phyloP scores from a whole-genome alignment of 2,329 filamentous ascomycete species.

The Xylariaceae sp. region DNA sequence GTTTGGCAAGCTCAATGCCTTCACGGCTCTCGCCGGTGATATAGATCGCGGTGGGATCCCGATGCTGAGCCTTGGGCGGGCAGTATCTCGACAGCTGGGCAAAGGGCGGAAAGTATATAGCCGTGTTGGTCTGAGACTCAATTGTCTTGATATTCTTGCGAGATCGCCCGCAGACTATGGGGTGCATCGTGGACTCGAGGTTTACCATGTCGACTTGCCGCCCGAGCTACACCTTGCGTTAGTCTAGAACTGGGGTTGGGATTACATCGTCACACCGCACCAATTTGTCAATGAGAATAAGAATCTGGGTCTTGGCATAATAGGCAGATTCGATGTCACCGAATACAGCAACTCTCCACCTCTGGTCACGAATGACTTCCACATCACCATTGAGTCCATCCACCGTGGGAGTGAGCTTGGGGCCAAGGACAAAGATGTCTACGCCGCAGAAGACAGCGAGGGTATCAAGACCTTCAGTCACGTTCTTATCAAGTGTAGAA shows the following conservation, averaged over 20 bases:
- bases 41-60: slow-evolving; percentile 87
- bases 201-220: slow-evolving; percentile 31
- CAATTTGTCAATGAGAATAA: slow-evolving; percentile 97
- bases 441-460: slow-evolving; percentile 87
- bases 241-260: slow-evolving; percentile 11
- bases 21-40: slow-evolving; percentile 88
- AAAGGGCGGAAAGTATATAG: slow-evolving; percentile 97
- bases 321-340: slow-evolving; percentile 94
- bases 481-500: slow-evolving; percentile 68
- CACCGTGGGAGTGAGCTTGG: slow-evolving; percentile 78
- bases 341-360: slow-evolving; percentile 90
- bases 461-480: slow-evolving; percentile 81
- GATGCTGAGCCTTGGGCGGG: slow-evolving; percentile 74
- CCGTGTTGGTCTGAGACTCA: slow-evolving; percentile 90
- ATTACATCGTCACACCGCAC: slow-evolving; percentile 46
- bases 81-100: slow-evolving; percentile 88
- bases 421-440: slow-evolving; percentile 92
- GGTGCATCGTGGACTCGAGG: slow-evolving; percentile 64
- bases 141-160: slow-evolving; percentile 98
- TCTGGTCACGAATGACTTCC: slow-evolving; percentile 82
- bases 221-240: slow-evolving; percentile 27
- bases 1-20: slow-evolving; percentile 83
- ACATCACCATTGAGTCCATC: slow-evolving; percentile 73
- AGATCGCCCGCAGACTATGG: slow-evolving; percentile 86
- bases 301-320: slow-evolving; percentile 90